phyloP scores from a whole-genome alignment of 108 stramenopile genomes.

The Nitzschia palea region DNA sequence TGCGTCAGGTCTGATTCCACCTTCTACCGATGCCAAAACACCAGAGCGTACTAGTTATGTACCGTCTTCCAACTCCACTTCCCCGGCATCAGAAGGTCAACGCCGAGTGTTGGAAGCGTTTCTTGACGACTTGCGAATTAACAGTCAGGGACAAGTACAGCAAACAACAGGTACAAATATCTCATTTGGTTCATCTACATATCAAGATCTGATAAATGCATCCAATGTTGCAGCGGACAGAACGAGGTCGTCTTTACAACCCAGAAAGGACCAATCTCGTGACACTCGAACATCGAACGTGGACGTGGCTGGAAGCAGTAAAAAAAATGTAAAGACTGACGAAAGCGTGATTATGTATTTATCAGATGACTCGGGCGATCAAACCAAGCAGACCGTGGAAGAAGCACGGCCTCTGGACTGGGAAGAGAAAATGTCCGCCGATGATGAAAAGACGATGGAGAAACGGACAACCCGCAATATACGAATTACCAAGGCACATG shows the following conservation, averaged over 20 bases:
- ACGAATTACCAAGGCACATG: background rate
- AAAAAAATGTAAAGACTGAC: constrained; percentile 13
- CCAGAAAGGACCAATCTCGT: no score
- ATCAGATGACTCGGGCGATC: constrained; percentile 32
- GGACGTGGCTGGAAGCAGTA: no score
- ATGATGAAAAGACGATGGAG: constrained; percentile 25
- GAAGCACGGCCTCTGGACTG: constrained; percentile 6
- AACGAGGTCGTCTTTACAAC: no score
- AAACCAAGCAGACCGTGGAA: constrained; percentile 7
- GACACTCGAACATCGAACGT: no score
- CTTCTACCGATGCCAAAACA: background rate
- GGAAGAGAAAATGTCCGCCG: constrained; percentile 11
- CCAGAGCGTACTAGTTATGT: constrained; percentile 4
- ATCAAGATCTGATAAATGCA: background rate
- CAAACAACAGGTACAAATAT: constrained; percentile 23
- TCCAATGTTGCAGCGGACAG: no score
- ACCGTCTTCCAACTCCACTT: constrained; percentile 30
- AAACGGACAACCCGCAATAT: background rate
- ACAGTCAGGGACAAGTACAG: constrained; percentile 31
- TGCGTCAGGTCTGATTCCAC: constrained; percentile 3
- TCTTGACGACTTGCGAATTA: constrained; percentile 32
- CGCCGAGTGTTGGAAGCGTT: constrained; percentile 23
- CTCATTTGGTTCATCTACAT: constrained; percentile 24
- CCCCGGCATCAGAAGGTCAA: constrained; percentile 28
- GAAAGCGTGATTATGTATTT: constrained; percentile 32